These are phyloP conservation scores for Alternaria arbusti DNA, from an alignment of 2,329 filamentous ascomycete genomes.

Conservation along the genomic window DNA sequence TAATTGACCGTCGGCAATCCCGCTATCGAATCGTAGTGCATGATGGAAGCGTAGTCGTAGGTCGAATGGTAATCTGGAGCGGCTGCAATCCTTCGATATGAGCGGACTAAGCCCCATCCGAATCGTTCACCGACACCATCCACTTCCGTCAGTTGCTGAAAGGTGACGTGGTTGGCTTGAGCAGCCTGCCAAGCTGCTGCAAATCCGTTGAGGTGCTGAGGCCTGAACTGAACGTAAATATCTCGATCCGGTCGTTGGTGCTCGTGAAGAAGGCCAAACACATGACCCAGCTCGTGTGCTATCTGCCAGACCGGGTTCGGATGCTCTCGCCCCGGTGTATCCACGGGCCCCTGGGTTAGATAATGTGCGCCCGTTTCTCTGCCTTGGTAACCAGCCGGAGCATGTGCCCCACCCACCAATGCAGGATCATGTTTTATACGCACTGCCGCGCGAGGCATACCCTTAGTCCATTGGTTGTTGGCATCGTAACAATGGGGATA, in stretches of 20 bases:
- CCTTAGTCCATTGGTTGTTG: neutral
- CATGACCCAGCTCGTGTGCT: neutral
- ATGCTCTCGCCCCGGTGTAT: neutral
- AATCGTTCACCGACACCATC: neutral
- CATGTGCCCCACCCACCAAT: neutral
- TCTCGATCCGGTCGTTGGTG: neutral
- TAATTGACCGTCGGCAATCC: neutral
- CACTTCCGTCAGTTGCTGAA: neutral
- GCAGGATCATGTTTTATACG: neutral
- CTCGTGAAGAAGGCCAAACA: neutral
- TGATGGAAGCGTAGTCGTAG: neutral
- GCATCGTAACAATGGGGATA: neutral
- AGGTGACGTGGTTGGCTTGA: neutral
- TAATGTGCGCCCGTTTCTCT: neutral
- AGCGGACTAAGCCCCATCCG: neutral
- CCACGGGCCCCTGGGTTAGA: neutral
- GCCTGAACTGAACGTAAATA: neutral
- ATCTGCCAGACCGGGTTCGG: neutral
- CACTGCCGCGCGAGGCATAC: neutral
- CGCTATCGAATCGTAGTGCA: neutral
- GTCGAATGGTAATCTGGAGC: neutral
- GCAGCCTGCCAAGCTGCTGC: neutral
- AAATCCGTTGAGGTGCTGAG: neutral
- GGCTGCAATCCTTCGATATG: neutral
- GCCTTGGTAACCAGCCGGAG: neutral